Evolutionary conservation across 23 red algal species (phyloP).

Genomic region (Gracilaria domingensis): DNA sequence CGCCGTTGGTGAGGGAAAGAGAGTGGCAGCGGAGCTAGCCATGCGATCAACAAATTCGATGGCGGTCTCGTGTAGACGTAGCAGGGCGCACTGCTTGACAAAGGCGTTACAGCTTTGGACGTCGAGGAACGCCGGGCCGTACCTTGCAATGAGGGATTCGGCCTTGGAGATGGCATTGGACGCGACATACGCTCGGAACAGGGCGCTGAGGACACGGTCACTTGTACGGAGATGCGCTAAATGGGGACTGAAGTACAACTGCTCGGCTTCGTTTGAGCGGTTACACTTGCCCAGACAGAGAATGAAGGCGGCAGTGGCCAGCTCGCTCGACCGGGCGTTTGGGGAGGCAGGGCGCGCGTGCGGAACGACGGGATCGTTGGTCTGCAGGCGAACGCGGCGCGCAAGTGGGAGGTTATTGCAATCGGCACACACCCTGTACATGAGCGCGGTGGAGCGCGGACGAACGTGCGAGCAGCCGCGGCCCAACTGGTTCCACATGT

Average conservation of each 20-base stretch:
- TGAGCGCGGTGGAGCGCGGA: slow-evolving; percentile 27
- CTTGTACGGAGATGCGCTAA: slow-evolving; percentile 1
- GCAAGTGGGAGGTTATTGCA: slow-evolving; percentile 36
- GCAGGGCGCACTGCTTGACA: slow-evolving; percentile 55
- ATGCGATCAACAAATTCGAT: slow-evolving; percentile 56
- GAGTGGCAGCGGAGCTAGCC: slow-evolving; percentile 2
- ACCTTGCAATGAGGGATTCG: slow-evolving; percentile 61
- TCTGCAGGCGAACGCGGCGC: slow-evolving; percentile 20
- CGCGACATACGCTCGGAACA: slow-evolving; percentile 56
- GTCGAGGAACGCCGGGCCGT: slow-evolving; percentile 48
- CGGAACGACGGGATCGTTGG: slow-evolving; percentile 24
- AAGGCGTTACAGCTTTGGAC: slow-evolving; percentile 59
- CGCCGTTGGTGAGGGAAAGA: slow-evolving; percentile 46
- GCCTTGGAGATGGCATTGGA: slow-evolving; percentile 51
- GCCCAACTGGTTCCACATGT: slow-evolving; percentile 36
- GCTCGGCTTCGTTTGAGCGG: slow-evolving; percentile 45
- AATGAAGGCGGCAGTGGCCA: slow-evolving; percentile 51
- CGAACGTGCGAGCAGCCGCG: not conserved
- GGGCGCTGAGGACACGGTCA: slow-evolving; percentile 43
- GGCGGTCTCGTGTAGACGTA: slow-evolving; percentile 53
- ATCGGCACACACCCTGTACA: slow-evolving; percentile 59
- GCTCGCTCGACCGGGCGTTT: not conserved
- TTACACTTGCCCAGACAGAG: slow-evolving; percentile 65
- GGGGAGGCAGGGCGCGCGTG: not conserved
- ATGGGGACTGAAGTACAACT: slow-evolving; percentile 44